These are phyloP conservation scores for Lecanicillium sp. DNA, from an alignment of 2,329 filamentous ascomycete genomes.

Conservation along the genomic window DNA sequence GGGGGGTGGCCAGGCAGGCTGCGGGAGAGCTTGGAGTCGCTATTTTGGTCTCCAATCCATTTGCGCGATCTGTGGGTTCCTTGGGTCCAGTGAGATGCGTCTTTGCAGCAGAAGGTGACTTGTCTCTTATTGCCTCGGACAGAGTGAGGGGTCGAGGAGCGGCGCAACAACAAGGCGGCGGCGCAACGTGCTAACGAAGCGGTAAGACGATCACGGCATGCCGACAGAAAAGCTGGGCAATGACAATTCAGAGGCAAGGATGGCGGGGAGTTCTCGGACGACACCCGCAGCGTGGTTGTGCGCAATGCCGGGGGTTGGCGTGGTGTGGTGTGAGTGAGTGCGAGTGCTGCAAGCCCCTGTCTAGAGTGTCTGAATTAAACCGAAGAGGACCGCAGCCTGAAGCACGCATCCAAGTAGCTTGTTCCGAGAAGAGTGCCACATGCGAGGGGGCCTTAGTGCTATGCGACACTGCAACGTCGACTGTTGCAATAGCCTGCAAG, in stretches of 20 bases:
- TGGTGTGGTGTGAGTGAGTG: too few species aligned
- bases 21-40: slow-evolving; percentile 3
- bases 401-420: not conserved
- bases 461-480: not conserved
- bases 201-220: not conserved
- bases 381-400: not conserved
- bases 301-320: slow-evolving; percentile 7
- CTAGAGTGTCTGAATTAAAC: not conserved
- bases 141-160: not conserved
- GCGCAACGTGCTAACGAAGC: not conserved
- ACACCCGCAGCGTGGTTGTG: slow-evolving; percentile 2
- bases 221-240: not conserved
- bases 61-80: slow-evolving; percentile 7
- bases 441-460: not conserved
- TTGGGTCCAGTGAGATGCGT: slow-evolving; percentile 10
- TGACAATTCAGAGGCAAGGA: not conserved
- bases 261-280: not conserved
- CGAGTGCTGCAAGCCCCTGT: slow-evolving; percentile 5
- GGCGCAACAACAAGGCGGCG: too few species aligned
- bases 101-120: not conserved
- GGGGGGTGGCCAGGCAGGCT: not conserved
- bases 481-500: not conserved
- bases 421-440: not conserved
- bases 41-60: slow-evolving; percentile 13
- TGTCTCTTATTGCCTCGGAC: not conserved